Percentiles rank a stretch among this genome's conserved stretches.
phyloP scores from a whole-genome alignment of 2,329 filamentous ascomycete genomes.

The Aschersonia sp. region DNA sequence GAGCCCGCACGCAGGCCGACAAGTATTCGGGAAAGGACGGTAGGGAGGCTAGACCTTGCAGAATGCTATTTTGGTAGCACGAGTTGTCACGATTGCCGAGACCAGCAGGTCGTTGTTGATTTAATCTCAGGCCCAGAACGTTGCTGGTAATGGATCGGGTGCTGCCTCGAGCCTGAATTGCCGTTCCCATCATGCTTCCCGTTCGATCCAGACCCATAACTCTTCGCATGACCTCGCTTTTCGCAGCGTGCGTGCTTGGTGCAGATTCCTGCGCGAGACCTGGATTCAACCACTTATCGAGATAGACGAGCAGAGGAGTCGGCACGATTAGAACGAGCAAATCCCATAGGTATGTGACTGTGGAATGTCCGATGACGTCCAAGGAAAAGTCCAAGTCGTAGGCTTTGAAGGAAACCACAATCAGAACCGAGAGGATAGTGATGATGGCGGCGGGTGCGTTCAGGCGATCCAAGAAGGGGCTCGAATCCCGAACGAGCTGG shows the following conservation, averaged over 20 bases:
- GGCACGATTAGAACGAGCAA: slow-evolving; percentile 42
- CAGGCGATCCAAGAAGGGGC: slow-evolving; percentile 16
- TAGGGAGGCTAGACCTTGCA: slow-evolving; percentile 71
- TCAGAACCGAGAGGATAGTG: slow-evolving; percentile 16
- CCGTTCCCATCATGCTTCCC: slow-evolving; percentile 38
- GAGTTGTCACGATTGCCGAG: slow-evolving; percentile 89
- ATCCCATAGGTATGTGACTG: slow-evolving; percentile 43
- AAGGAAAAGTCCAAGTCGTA: slow-evolving; percentile 18
- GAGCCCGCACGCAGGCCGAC: slow-evolving; percentile 22
- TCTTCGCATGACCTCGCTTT: slow-evolving; percentile 49
- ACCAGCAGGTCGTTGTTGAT: slow-evolving; percentile 41
- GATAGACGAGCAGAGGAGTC: slow-evolving; percentile 36
- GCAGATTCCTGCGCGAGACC: slow-evolving; percentile 22
- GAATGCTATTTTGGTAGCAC: slow-evolving; percentile 93
- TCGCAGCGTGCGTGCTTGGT: slow-evolving; percentile 35
- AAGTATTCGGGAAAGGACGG: slow-evolving; percentile 56
- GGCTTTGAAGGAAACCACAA: slow-evolving; percentile 19
- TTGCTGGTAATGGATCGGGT: slow-evolving; percentile 37
- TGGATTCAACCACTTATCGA: slow-evolving; percentile 40
- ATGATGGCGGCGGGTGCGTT: slow-evolving; percentile 20
- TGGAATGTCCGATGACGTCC: slow-evolving; percentile 11
- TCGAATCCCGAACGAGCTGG: slow-evolving; percentile 14
- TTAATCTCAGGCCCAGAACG: slow-evolving; percentile 22
- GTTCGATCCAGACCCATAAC: slow-evolving; percentile 44
- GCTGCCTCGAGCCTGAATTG: slow-evolving; percentile 42